Evolutionary conservation across 2,329 filamentous ascomycete species (phyloP).

Genomic region (Endoconidiophora polonica): DNA sequence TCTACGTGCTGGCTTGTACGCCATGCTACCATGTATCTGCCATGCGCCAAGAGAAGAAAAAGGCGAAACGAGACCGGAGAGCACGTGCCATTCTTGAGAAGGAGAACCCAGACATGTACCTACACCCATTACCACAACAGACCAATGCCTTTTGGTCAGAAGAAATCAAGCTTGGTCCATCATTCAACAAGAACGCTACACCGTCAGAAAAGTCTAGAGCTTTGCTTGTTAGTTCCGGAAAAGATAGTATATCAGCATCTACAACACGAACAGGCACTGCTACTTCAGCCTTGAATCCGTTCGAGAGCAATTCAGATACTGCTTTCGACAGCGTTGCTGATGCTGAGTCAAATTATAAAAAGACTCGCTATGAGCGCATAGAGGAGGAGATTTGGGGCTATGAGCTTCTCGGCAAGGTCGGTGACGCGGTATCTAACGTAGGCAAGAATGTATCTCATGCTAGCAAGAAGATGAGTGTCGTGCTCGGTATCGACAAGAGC

Average conservation of each 20-base stretch:
- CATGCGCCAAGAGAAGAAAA: conserved; percentile 51
- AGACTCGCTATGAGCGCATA: conserved; percentile 63
- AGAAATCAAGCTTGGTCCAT: conserved; percentile 70
- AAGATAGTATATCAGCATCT: conserved; percentile 10
- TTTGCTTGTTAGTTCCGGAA: conserved; percentile 8
- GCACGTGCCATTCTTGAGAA: conserved; percentile 48
- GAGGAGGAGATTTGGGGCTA: conserved; percentile 76
- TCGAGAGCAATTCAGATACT: conserved; percentile 12
- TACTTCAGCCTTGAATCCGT: conserved; percentile 34
- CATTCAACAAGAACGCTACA: conserved; percentile 43
- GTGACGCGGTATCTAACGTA: conserved; percentile 12
- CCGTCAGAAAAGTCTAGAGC: conserved; percentile 16
- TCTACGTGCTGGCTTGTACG: conserved; percentile 62
- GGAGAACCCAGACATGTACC: conserved; percentile 57
- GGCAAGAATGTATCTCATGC: conserved; percentile 29
- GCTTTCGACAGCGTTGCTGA: conserved; percentile 10
- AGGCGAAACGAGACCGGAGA: conserved; percentile 50
- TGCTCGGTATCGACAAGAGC: conserved; percentile 33
- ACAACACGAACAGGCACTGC: conserved; percentile 34
- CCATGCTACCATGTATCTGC: conserved; percentile 59
- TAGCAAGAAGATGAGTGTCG: conserved; percentile 35
- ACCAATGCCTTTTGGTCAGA: conserved; percentile 82
- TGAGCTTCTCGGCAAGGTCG: conserved; percentile 23
- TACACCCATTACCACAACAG: conserved; percentile 65
- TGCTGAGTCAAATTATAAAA: conserved; percentile 10